These are phyloP conservation scores for Wickerhamomyces chaumierensis DNA, from an alignment of 805 yeast genomes.

Conservation along the genomic window DNA sequence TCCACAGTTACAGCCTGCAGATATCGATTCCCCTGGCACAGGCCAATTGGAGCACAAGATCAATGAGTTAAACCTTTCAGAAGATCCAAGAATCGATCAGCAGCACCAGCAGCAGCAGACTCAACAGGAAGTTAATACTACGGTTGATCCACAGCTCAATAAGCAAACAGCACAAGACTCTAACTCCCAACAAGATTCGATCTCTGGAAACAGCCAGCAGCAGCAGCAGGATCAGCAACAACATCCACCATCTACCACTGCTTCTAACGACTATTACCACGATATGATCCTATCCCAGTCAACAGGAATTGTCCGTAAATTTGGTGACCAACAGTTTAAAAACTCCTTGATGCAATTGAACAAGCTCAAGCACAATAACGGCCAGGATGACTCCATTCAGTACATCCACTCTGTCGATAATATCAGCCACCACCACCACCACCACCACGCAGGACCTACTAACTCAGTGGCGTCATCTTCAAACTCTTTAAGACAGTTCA, in stretches of 20 bases:
- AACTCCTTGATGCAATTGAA: constrained; percentile 14
- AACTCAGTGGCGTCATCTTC: constrained; percentile 7
- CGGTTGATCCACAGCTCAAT: too few species aligned
- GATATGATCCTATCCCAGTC: constrained; percentile 39
- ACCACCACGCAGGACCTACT: too few species aligned
- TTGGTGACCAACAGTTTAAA: constrained; percentile 21
- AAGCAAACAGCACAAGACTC: too few species aligned
- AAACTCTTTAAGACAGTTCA: constrained; percentile 18
- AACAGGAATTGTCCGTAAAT: constrained; percentile 35
- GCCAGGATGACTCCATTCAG: constrained; percentile 5
- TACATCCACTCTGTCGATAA: constrained; percentile 21
- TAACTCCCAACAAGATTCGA: too few species aligned
- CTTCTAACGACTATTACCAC: constrained; percentile 24
- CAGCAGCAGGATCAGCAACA: constrained; percentile 1
- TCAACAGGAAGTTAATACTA: too few species aligned
- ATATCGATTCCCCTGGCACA: not conserved
- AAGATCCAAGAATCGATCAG: not conserved
- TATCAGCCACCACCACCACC: constrained; percentile 4
- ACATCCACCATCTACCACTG: constrained; percentile 1
- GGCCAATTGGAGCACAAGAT: not conserved
- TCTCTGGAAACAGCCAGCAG: too few species aligned
- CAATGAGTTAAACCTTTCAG: not conserved
- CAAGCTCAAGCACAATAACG: constrained; percentile 1
- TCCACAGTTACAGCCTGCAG: not conserved
- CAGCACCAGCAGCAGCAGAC: too few species aligned